Evolutionary conservation across 495 filamentous ascomycete species (phyloP), one percentile per base, ranked within the genome.

Genomic region (Pseudomonodictys pantanalensis): DNA sequence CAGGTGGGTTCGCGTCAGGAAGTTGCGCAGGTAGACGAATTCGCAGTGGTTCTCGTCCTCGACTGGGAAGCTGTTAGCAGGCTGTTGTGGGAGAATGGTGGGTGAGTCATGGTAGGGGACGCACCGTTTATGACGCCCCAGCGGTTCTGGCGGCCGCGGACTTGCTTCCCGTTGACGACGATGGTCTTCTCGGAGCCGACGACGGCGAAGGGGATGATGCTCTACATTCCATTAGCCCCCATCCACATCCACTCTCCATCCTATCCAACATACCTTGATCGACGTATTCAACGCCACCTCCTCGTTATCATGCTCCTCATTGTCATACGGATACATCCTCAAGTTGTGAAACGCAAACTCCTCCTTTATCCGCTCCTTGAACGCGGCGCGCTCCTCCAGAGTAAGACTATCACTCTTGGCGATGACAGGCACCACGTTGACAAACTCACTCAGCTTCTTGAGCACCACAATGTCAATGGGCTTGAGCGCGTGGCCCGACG

Each of bases 261-360:
- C 9, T 38, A 26, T 11, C n/a, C 3, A 35, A 28, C 80, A 44
- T 77, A 91, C 90, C 88, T 96, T 97, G 78, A 98, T 97, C 72
- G 93, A 89, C 49, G 81, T 85, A 76, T 98, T 97, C 75, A 95
- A 78, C 24, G 86, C 88, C 58, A 91, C 86, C 80, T 98, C 93
- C 80, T 98, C 93, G 71, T 92, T 87, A 68, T 98, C 93, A 56
- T 97, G 83, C 82, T 99, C 93, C 65, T 97, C 93, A 72, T 96
- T 97, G 77, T 97, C 92, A 74, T 99, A 99, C 47, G 93, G 93
- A 81, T 95, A 99, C 93, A 99, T 99, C 79, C 96, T 91, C 72
- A 97, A 82, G 81, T 96, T 97, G 83, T 99, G 93, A 86, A 99
- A 99, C 38, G 88, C 79, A 74, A 99, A 97, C 72, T 99, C 93